Evolutionary conservation across 129 eudicot species (phyloP).

Genomic region (Arctium lappa): DNA sequence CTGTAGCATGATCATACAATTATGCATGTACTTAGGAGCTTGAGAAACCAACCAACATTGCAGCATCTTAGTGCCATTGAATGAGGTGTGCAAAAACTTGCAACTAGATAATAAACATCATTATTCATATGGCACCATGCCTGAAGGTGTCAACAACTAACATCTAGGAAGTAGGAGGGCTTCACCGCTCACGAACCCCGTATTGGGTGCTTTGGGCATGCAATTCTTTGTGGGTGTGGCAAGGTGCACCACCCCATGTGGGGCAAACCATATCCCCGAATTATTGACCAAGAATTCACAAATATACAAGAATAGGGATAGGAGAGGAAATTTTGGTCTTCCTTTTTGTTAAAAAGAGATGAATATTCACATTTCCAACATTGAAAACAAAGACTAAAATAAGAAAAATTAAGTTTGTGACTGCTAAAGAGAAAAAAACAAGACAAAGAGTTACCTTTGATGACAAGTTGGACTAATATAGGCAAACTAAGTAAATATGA

Average conservation of each 20-base stretch:
- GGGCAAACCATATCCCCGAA: neutral
- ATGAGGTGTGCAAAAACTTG: neutral
- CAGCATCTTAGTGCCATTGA: neutral
- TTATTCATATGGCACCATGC: neutral
- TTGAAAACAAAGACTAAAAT: neutral
- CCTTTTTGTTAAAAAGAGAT: neutral
- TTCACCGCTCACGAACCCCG: neutral
- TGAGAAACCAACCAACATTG: neutral
- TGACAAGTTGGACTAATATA: neutral
- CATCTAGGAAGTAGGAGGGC: neutral
- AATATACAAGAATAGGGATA: neutral
- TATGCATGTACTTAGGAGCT: neutral
- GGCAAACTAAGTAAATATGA: neutral
- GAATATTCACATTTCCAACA: neutral
- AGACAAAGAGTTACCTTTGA: neutral
- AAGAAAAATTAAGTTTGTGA: neutral
- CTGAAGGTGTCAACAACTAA: neutral
- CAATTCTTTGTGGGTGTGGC: neutral
- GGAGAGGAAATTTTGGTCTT: neutral
- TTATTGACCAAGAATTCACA: neutral
- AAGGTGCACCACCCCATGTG: neutral
- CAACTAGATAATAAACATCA: neutral
- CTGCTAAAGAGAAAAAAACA: neutral
- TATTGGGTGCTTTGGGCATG: neutral
- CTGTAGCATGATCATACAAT: neutral